Evolutionary conservation across 2,329 filamentous ascomycete species (phyloP).

Genomic region (Trichoderma aggressivum): DNA sequence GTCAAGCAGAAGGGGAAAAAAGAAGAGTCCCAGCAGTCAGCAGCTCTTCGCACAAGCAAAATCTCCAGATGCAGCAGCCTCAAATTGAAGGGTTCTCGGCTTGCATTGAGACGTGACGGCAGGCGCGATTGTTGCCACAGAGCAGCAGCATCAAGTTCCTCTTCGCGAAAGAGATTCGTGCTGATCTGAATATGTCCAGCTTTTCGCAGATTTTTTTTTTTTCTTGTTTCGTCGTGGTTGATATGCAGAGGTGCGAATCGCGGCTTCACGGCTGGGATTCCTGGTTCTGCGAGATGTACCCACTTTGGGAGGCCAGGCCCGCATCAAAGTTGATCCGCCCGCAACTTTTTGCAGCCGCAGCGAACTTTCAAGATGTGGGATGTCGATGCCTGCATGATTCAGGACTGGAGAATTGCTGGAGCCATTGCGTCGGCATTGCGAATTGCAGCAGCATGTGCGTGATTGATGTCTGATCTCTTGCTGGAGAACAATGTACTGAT

Average conservation of each 20-base stretch:
- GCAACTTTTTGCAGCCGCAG: not conserved
- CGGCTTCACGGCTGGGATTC: constrained; percentile 8
- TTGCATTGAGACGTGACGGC: constrained; percentile 8
- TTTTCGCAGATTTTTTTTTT: not conserved
- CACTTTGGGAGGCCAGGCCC: constrained; percentile 8
- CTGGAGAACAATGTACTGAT: not conserved
- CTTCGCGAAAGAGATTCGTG: not conserved
- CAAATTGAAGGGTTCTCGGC: constrained; percentile 2
- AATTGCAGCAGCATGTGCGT: constrained; percentile 13
- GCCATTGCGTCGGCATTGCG: not conserved
- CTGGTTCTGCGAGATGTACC: not conserved
- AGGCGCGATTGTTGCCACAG: not conserved
- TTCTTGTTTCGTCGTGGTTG: not conserved
- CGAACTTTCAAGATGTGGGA: not conserved
- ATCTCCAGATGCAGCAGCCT: not conserved
- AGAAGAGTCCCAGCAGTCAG: not conserved
- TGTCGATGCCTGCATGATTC: not conserved
- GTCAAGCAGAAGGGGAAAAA: not conserved
- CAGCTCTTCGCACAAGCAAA: not conserved
- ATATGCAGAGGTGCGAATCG: constrained; percentile 9
- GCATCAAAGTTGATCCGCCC: constrained; percentile 33
- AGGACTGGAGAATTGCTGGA: not conserved
- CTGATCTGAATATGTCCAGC: not conserved
- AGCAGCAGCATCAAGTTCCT: not conserved
- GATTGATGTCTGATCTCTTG: not conserved